Evolutionary conservation across 176 grass and related monocot species (phyloP).

Genomic region (Elaeis guineensis): DNA sequence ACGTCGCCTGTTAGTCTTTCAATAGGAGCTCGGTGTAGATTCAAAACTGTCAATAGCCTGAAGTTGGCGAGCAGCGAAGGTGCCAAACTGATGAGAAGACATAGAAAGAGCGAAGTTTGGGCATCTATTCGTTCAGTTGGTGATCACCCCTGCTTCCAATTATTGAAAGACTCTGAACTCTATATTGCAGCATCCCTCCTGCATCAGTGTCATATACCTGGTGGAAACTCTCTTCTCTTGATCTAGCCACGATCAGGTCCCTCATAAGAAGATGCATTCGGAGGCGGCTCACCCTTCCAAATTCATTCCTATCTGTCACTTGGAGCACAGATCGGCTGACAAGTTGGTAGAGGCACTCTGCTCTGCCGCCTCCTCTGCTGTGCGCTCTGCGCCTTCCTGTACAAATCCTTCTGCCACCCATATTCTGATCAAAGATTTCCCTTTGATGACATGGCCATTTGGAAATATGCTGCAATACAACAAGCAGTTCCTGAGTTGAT

Average conservation of each 20-base stretch:
- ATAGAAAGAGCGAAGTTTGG: conserved; percentile 25
- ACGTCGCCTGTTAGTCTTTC: conserved; percentile 22
- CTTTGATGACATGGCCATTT: conserved; percentile 27
- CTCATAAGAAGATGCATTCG: conserved; percentile 29
- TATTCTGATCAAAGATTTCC: conserved; percentile 36
- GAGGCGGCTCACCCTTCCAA: conserved; percentile 11
- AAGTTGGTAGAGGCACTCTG: conserved; percentile 16
- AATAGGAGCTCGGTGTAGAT: conserved; percentile 23
- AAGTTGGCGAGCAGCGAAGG: conserved; percentile 16
- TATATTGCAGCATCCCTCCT: too few relatives aligned
- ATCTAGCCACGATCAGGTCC: conserved; percentile 15
- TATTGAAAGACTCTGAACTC: too few relatives aligned
- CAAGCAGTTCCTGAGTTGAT: conserved; percentile 38
- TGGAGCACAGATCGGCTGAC: conserved; percentile 17
- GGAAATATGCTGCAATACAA: conserved; percentile 48
- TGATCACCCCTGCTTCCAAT: too few relatives aligned
- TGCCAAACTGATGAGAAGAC: conserved; percentile 18
- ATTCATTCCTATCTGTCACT: conserved; percentile 3
- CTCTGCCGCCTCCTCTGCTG: conserved; percentile 19
- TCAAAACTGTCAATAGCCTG: conserved; percentile 26
- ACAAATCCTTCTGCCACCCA: conserved; percentile 54
- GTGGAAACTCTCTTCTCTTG: conserved; percentile 14
- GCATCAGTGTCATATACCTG: background rate
- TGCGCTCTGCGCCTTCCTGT: background rate
- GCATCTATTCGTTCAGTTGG: too few relatives aligned